A percentile compares a stretch with the other conserved stretches of the same genome.
phyloP scores from a whole-genome alignment of 345 rosid genomes.

The Iberis pinnata region DNA sequence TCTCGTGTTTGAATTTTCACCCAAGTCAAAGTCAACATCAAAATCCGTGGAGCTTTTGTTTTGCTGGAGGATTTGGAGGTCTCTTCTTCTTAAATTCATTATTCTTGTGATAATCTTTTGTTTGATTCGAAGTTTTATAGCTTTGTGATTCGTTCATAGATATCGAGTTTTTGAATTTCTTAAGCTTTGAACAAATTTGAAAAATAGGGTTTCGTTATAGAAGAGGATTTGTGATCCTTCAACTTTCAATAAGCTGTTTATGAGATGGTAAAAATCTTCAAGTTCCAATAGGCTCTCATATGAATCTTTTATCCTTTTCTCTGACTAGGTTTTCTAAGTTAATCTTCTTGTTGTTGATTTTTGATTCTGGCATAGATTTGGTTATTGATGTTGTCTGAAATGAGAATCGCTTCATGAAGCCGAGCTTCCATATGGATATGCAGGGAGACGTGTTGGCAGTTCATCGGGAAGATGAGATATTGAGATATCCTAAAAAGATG shows the following conservation, averaged over 20 bases:
- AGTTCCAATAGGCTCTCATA: too few relatives aligned
- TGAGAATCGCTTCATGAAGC: too few relatives aligned
- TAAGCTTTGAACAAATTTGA: too few relatives aligned
- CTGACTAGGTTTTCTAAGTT: too few relatives aligned
- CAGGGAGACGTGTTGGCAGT: slow-evolving; percentile 30
- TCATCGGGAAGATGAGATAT: slow-evolving; percentile 23
- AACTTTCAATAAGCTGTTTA: too few relatives aligned
- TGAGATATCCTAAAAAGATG: slow-evolving; percentile 19
- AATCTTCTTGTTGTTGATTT: not conserved
- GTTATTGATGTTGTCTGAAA: slow-evolving; percentile 17
- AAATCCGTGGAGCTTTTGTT: slow-evolving; percentile 13
- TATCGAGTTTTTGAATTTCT: not conserved
- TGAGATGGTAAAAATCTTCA: too few relatives aligned
- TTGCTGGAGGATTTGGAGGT: slow-evolving; percentile 13
- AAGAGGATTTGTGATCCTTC: not conserved
- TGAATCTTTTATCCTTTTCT: too few relatives aligned
- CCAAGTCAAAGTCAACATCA: too few relatives aligned
- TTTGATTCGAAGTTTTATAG: slow-evolving; percentile 4
- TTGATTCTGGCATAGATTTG: not conserved
- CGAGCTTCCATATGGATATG: slow-evolving; percentile 13
- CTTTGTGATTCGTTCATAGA: not conserved
- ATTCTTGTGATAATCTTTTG: slow-evolving; percentile 1
- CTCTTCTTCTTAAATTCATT: slow-evolving; percentile 3
- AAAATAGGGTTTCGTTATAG: slow-evolving; percentile 19
- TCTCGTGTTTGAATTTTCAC: slow-evolving; percentile 14